phyloP scores from a whole-genome alignment of 2,329 filamentous ascomycete genomes.

The Neoascochyta sp. region DNA sequence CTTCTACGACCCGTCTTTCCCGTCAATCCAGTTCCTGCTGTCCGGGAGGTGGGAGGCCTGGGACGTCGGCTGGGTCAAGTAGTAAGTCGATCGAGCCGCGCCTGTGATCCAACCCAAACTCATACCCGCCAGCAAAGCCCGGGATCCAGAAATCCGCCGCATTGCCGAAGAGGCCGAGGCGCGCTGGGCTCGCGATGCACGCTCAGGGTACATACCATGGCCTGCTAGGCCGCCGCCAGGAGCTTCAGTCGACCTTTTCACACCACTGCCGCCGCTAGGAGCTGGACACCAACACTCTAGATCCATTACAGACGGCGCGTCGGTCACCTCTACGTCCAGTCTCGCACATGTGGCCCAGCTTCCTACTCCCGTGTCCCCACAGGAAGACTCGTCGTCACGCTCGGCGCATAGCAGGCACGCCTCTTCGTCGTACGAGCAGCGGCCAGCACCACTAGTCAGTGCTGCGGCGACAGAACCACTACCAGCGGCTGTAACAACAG shows the following conservation, averaged over 20 bases:
- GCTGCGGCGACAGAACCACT: too few relatives aligned
- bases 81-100: constrained; percentile 14
- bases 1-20: constrained; percentile 27
- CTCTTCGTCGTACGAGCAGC: too few relatives aligned
- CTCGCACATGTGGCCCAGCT: too few relatives aligned
- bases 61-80: constrained; percentile 29
- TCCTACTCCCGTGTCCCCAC: too few relatives aligned
- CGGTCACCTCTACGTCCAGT: too few relatives aligned
- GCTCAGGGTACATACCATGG: constrained; percentile 22
- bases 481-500: too few relatives aligned
- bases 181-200: constrained; percentile 13
- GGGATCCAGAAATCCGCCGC: constrained; percentile 28
- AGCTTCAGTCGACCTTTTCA: neutral
- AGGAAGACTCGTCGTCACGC: too few relatives aligned
- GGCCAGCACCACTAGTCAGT: too few relatives aligned
- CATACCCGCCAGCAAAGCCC: constrained; percentile 18
- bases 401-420: too few relatives aligned
- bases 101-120: constrained; percentile 2
- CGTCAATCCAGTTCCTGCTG: constrained; percentile 31
- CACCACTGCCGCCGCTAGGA: constrained; percentile 3
- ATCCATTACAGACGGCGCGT: constrained; percentile 3
- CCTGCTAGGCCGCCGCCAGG: constrained; percentile 7
- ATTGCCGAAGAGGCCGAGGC: constrained; percentile 28
- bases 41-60: constrained; percentile 30
- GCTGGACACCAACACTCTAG: constrained; percentile 1